Evolutionary conservation across 768 basidiomycete genomes (phyloP).

Genomic region (Fibroporia radiculosa): DNA sequence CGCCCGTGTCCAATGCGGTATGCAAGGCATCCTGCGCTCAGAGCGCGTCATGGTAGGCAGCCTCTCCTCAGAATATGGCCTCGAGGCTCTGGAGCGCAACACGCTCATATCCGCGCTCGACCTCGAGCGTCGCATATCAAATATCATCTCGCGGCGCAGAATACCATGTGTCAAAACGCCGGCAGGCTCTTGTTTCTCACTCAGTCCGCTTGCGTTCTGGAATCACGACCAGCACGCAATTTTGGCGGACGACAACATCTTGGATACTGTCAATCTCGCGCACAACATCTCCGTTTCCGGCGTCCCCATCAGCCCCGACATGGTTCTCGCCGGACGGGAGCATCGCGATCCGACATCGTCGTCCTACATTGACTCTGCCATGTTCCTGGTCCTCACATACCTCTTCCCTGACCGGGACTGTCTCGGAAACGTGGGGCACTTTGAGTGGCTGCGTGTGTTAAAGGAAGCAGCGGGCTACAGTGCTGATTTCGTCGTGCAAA

Average conservation of each 20-base stretch:
- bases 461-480: slow-evolving; percentile 30
- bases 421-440: slow-evolving; percentile 51
- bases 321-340: slow-evolving; percentile 71
- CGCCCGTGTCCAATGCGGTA: slow-evolving; percentile 62
- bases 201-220: slow-evolving; percentile 77
- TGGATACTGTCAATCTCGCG: slow-evolving; percentile 46
- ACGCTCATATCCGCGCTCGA: slow-evolving; percentile 58
- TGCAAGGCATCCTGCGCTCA: slow-evolving; percentile 62
- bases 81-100: slow-evolving; percentile 50
- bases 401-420: slow-evolving; percentile 76
- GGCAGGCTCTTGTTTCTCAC: slow-evolving; percentile 53
- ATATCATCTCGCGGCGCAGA: slow-evolving; percentile 31
- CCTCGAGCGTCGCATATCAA: slow-evolving; percentile 51
- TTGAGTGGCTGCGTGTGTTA: slow-evolving; percentile 55
- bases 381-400: slow-evolving; percentile 72
- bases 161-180: slow-evolving; percentile 47
- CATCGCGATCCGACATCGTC: slow-evolving; percentile 40
- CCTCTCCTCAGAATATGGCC: slow-evolving; percentile 22
- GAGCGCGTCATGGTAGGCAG: slow-evolving; percentile 72
- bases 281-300: slow-evolving; percentile 54
- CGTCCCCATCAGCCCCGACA: slow-evolving; percentile 58
- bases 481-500: slow-evolving; percentile 30
- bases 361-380: slow-evolving; percentile 51
- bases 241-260: slow-evolving; percentile 44
- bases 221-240: slow-evolving; percentile 48